phyloP scores from a whole-genome alignment of 306 rosid species.

The Cajanus cajan region DNA sequence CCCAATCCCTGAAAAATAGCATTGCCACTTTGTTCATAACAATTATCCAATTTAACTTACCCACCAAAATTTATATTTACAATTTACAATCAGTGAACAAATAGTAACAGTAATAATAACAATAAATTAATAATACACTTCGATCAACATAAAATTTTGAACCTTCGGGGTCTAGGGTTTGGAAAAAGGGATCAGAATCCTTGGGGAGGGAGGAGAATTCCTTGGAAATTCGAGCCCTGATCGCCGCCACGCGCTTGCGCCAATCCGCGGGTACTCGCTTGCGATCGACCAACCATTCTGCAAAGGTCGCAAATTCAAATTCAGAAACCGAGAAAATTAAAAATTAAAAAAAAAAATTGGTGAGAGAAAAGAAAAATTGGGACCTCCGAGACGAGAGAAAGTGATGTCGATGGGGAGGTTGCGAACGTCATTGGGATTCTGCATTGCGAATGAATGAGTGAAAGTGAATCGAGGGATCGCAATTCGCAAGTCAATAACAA shows the following conservation, averaged over 20 bases:
- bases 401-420: constrained; percentile 88
- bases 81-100: background rate
- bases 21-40: constrained; percentile 10
- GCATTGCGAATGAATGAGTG: constrained; percentile 41
- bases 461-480: background rate
- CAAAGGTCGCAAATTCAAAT: constrained; percentile 27
- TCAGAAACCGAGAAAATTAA: background rate
- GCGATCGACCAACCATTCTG: constrained; percentile 96
- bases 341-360: background rate
- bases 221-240: constrained; percentile 69
- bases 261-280: constrained; percentile 84
- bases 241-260: constrained; percentile 74
- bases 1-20: constrained; percentile 62
- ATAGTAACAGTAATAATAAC: background rate
- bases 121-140: too few relatives aligned
- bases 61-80: background rate
- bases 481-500: too few relatives aligned
- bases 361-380: background rate
- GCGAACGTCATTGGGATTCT: constrained; percentile 62
- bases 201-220: constrained; percentile 78
- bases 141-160: background rate
- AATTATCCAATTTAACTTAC: background rate
- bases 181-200: constrained; percentile 69
- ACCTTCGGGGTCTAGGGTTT: constrained; percentile 77
- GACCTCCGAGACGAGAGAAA: constrained; percentile 94